These are phyloP conservation scores for Plasmodium reichenowi DNA, from an alignment of 169 alveolate genomes.

Conservation along the genomic window DNA sequence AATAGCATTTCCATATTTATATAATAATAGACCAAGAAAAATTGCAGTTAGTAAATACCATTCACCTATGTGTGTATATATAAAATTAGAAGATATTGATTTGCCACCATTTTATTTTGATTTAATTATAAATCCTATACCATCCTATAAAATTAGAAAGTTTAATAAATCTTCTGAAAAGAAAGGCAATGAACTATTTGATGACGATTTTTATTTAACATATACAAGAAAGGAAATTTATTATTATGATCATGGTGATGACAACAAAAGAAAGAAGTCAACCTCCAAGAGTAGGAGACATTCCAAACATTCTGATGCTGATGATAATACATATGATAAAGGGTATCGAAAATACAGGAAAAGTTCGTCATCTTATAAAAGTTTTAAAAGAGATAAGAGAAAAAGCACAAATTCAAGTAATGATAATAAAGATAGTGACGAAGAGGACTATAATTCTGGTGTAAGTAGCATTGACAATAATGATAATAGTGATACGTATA, in stretches of 20 bases:
- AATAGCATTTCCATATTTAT: slow-evolving; percentile 99
- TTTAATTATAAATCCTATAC: slow-evolving; percentile 97
- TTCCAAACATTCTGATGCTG: neutral
- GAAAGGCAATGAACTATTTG: slow-evolving; percentile 32
- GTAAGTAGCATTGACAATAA: slow-evolving; percentile 6
- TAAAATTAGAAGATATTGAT: slow-evolving; percentile 94
- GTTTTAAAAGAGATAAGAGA: neutral
- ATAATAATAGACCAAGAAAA: slow-evolving; percentile 97
- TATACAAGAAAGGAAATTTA: slow-evolving; percentile 41
- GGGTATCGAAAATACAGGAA: neutral
- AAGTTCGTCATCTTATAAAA: neutral
- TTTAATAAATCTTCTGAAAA: slow-evolving; percentile 61
- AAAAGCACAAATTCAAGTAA: slow-evolving; percentile 1
- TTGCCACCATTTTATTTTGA: slow-evolving; percentile 97
- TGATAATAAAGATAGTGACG: slow-evolving; percentile 1
- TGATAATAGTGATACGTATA: slow-evolving; percentile 34
- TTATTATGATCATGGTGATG: slow-evolving; percentile 6
- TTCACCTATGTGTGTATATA: slow-evolving; percentile 88
- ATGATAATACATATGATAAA: neutral
- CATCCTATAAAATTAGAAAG: slow-evolving; percentile 93
- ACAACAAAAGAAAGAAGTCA: neutral
- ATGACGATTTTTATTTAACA: slow-evolving; percentile 34
- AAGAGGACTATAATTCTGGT: neutral
- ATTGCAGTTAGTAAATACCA: slow-evolving; percentile 92
- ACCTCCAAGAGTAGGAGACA: slow-evolving; percentile 2